Percentiles rank a stretch among this genome's conserved stretches.
phyloP scores from a whole-genome alignment of 495 filamentous ascomycete species.

The Lasiosphaeris hirsuta region DNA sequence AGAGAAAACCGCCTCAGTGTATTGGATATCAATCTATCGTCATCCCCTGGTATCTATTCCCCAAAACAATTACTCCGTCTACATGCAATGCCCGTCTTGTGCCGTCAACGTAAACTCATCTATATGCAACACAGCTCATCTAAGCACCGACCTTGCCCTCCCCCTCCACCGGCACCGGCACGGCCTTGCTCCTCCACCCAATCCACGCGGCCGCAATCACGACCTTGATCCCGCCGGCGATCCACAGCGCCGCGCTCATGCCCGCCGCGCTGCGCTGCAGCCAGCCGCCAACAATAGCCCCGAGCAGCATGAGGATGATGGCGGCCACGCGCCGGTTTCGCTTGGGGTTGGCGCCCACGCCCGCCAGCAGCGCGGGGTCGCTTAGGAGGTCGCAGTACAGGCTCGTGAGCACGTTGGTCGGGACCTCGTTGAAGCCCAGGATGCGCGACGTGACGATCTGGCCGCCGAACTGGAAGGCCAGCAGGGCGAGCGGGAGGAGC shows the following conservation, averaged over 20 bases:
- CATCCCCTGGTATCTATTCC: too few species aligned
- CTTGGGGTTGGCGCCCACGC: constrained; percentile 54
- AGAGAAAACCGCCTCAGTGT: too few species aligned
- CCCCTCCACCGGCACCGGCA: neutral
- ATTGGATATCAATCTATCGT: too few species aligned
- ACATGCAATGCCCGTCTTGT: too few species aligned
- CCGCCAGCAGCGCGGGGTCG: constrained; percentile 50
- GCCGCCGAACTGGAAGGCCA: constrained; percentile 70
- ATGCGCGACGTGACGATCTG: constrained; percentile 63
- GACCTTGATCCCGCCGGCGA: constrained; percentile 55
- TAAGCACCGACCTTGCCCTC: constrained; percentile 2
- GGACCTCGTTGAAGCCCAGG: constrained; percentile 65
- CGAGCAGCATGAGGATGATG: constrained; percentile 54
- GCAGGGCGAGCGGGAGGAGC: constrained; percentile 45
- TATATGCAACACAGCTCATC: neutral
- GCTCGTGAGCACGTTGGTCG: constrained; percentile 69
- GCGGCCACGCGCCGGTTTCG: constrained; percentile 59
- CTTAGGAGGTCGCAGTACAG: constrained; percentile 66
- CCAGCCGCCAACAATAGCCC: constrained; percentile 63
- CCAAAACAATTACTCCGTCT: too few species aligned
- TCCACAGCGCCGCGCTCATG: constrained; percentile 56
- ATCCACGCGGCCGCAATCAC: constrained; percentile 24
- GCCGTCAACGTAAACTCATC: too few species aligned
- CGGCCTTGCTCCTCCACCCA: constrained; percentile 11
- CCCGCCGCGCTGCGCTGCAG: constrained; percentile 54